phyloP scores from a whole-genome alignment of 371 early-diverging fungal genomes.

The Rhizomucor miehei region DNA sequence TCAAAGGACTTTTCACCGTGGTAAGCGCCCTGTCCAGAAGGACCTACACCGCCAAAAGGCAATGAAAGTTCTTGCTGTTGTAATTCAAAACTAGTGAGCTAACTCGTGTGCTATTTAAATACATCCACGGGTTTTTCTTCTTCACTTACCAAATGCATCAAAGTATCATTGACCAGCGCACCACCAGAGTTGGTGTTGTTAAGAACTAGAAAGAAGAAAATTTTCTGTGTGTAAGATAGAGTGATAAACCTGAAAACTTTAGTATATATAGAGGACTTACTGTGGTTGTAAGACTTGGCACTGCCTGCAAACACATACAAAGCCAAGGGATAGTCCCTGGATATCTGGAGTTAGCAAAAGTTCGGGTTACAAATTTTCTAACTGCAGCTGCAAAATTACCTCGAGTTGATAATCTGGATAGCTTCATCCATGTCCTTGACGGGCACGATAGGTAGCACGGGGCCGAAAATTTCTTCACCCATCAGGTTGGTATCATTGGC shows the following conservation, averaged over 20 bases:
- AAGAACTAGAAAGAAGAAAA: conserved; percentile 20
- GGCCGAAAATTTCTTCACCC: conserved; percentile 79
- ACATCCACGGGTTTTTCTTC: no score
- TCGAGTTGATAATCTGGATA: conserved; percentile 63
- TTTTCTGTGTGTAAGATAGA: no score
- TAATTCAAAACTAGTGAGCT: conserved; percentile 2
- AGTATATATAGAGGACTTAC: conserved; percentile 16
- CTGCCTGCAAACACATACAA: conserved; percentile 61
- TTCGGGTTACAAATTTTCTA: background rate
- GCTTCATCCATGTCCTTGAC: conserved; percentile 74
- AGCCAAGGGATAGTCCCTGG: conserved; percentile 64
- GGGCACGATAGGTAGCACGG: conserved; percentile 82
- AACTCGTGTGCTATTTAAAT: background rate
- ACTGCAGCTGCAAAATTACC: conserved; percentile 54
- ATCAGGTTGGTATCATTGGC: conserved; percentile 54
- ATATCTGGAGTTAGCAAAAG: background rate
- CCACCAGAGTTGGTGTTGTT: conserved; percentile 64
- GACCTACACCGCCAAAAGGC: conserved; percentile 89
- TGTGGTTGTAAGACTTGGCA: conserved; percentile 23
- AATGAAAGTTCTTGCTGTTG: conserved; percentile 36
- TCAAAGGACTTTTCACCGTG: conserved; percentile 78
- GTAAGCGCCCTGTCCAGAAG: conserved; percentile 83
- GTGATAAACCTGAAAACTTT: no score
- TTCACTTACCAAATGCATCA: conserved; percentile 44
- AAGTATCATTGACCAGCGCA: conserved; percentile 69